A percentile compares a stretch with the other conserved stretches of the same genome.
These are phyloP conservation scores for Vinca minor DNA, from an alignment of 257 asterid genomes.

Conservation along the genomic window DNA sequence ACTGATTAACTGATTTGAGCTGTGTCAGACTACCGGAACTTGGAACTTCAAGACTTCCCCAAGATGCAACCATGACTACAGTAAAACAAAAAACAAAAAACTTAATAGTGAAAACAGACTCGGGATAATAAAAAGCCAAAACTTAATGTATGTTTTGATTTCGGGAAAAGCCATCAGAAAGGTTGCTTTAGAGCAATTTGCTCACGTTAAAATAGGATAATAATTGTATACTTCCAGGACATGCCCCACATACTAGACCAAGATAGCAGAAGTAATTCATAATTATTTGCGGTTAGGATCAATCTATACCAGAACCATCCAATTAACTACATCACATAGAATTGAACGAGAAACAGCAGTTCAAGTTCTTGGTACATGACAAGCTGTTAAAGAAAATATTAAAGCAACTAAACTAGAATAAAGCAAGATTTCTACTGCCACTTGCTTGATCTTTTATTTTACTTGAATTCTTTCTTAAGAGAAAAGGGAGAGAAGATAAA, in stretches of 20 bases:
- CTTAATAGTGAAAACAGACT: background rate
- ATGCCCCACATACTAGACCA: no score
- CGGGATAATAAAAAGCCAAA: background rate
- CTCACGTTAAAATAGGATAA: background rate
- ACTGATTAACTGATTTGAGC: background rate
- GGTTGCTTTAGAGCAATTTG: background rate
- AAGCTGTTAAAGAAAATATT: background rate
- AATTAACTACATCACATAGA: background rate
- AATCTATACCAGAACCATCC: no score
- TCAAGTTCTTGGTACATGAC: background rate
- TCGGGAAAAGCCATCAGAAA: background rate
- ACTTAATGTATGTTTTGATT: background rate
- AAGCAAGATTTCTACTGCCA: background rate
- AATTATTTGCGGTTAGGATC: no score
- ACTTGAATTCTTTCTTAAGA: no score
- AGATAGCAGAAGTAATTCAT: no score
- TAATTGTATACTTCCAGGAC: background rate
- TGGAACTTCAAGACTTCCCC: background rate
- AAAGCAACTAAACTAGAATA: background rate
- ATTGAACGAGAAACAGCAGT: background rate
- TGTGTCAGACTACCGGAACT: background rate
- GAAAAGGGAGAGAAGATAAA: background rate
- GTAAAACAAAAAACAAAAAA: slow-evolving; percentile 4
- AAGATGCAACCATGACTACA: slow-evolving; percentile 3
- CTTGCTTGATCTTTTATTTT: background rate